phyloP scores from a whole-genome alignment of 306 rosid species.

The Vachellia collinsii region DNA sequence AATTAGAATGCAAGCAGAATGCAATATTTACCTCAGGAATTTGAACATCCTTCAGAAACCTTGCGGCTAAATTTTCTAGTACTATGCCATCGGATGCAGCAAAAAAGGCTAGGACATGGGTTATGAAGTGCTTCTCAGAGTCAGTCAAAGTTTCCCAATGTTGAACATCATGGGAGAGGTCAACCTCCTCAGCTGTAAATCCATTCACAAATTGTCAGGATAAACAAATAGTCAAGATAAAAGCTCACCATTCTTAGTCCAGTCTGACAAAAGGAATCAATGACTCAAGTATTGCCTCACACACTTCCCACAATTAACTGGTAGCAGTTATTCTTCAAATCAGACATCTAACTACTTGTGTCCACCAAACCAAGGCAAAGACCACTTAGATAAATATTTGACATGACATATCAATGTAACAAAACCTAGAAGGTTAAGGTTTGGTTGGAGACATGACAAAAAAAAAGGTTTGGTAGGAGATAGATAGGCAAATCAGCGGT shows the following conservation, averaged over 20 bases:
- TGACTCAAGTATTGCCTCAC: slow-evolving; percentile 12
- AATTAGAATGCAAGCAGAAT: background rate
- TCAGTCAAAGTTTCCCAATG: slow-evolving; percentile 75
- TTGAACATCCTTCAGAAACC: slow-evolving; percentile 85
- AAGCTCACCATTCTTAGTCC: background rate
- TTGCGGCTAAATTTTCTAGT: slow-evolving; percentile 83
- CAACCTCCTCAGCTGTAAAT: slow-evolving; percentile 91
- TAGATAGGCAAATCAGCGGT: background rate
- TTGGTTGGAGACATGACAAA: background rate
- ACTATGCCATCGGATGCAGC: slow-evolving; percentile 97
- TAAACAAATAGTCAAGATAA: slow-evolving; percentile 2
- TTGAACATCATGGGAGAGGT: slow-evolving; percentile 69
- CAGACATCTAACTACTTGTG: no score
- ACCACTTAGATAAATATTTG: no score
- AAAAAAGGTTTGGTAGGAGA: no score
- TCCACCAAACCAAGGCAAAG: no score
- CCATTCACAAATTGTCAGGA: slow-evolving; percentile 39
- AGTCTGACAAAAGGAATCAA: slow-evolving; percentile 16
- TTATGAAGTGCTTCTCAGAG: slow-evolving; percentile 84
- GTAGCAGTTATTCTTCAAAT: no score
- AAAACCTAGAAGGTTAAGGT: background rate
- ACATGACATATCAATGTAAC: no score
- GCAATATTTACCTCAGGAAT: slow-evolving; percentile 71
- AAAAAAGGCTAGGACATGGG: slow-evolving; percentile 83
- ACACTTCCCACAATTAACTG: no score